These are phyloP conservation scores for Paramyrothecium roridum DNA, from an alignment of 2,329 filamentous ascomycete genomes.

Conservation along the genomic window DNA sequence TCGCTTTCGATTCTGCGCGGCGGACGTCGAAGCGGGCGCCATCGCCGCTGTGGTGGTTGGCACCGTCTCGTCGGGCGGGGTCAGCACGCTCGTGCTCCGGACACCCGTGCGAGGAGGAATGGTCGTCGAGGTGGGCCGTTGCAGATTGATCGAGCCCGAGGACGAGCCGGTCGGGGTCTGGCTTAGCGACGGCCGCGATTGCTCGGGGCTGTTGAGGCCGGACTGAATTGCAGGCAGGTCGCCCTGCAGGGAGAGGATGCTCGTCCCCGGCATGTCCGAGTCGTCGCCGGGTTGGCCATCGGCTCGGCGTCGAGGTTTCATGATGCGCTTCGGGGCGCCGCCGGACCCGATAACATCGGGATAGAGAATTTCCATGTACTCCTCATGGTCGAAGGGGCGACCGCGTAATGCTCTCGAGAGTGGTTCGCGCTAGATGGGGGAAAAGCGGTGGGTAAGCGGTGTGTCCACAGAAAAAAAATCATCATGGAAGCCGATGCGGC, in stretches of 20 bases:
- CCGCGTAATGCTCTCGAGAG: slow-evolving; percentile 54
- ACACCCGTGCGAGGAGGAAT: slow-evolving; percentile 37
- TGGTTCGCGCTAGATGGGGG: slow-evolving; percentile 47
- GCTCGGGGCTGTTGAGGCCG: slow-evolving; percentile 18
- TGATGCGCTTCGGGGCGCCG: slow-evolving; percentile 56
- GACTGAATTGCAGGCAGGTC: slow-evolving; percentile 23
- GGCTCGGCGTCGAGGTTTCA: slow-evolving; percentile 49
- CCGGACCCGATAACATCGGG: slow-evolving; percentile 59
- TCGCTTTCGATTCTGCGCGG: slow-evolving; percentile 40
- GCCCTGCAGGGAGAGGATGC: slow-evolving; percentile 41
- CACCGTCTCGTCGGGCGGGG: slow-evolving; percentile 50
- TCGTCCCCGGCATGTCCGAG: slow-evolving; percentile 44
- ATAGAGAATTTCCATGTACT: slow-evolving; percentile 59
- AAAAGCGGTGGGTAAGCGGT: not conserved
- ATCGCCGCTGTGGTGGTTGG: slow-evolving; percentile 10
- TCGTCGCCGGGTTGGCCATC: slow-evolving; percentile 44
- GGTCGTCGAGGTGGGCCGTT: slow-evolving; percentile 24
- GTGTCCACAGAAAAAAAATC: not conserved
- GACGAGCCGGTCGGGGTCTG: slow-evolving; percentile 23
- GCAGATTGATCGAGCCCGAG: slow-evolving; percentile 15
- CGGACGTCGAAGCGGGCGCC: not conserved
- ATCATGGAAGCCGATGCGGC: not conserved
- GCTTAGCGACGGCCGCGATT: slow-evolving; percentile 19
- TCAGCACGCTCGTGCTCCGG: slow-evolving; percentile 43
- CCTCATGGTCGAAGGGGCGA: slow-evolving; percentile 57